Conservation (phyloP, 2,329 filamentous ascomycete genomes). For the Phialophora tarda region DNA sequence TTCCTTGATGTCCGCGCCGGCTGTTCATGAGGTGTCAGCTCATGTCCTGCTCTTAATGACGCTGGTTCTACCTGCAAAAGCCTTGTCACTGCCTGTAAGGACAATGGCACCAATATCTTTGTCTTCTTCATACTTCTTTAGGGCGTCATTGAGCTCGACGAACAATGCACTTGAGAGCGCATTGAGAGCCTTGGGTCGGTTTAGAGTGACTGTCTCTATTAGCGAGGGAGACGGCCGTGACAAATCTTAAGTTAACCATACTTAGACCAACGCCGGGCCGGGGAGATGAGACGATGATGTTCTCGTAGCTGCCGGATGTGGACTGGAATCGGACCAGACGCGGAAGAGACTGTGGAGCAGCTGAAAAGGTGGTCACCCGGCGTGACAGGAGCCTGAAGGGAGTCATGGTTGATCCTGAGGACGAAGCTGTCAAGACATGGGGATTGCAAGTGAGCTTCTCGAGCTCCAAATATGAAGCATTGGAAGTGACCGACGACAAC, state of each 20-base stretch:
- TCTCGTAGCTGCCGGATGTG: conserved; percentile 67
- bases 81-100: conserved; percentile 84
- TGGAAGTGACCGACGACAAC: conserved; percentile 4
- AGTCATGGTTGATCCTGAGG: conserved; percentile 19
- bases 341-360: conserved; percentile 64
- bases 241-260: conserved; percentile 50
- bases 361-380: conserved; percentile 61
- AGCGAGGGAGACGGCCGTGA: conserved; percentile 8
- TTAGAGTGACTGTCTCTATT: conserved; percentile 70
- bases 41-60: conserved; percentile 16
- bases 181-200: conserved; percentile 94
- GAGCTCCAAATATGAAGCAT: conserved; percentile 10
- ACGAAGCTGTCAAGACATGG: conserved; percentile 2
- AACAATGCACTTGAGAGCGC: conserved; percentile 91
- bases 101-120: conserved; percentile 76
- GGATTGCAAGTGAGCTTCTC: conserved; percentile 3
- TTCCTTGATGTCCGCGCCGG: conserved; percentile 98
- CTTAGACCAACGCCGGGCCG: conserved; percentile 89
- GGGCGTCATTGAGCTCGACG: conserved; percentile 80
- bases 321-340: conserved; percentile 58
- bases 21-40: conserved; percentile 46
- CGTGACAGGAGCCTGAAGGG: conserved; percentile 27
- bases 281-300: conserved; percentile 79
- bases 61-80: conserved; percentile 69
- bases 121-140: conserved; percentile 72